A percentile compares a stretch with the other conserved stretches of the same genome.
These are phyloP conservation scores for Trichosanthes cucumerina DNA, from an alignment of 306 rosid species.

Conservation along the genomic window DNA sequence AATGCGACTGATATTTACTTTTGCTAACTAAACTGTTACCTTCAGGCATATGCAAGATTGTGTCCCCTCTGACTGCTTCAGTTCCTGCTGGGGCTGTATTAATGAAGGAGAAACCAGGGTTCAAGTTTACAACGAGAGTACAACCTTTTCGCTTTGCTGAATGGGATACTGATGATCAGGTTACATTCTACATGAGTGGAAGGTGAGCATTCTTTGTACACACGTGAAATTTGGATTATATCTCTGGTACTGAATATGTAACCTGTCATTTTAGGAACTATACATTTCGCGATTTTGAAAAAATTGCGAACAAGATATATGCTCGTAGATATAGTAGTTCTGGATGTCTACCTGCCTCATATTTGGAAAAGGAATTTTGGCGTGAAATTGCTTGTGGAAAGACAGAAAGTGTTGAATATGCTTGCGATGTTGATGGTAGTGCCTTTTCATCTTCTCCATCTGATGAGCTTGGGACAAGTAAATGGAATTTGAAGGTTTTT, in stretches of 20 bases:
- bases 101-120: slow-evolving; percentile 84
- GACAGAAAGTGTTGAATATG: slow-evolving; percentile 94
- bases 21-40: neutral
- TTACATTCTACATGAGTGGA: slow-evolving; percentile 95
- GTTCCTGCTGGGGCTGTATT: slow-evolving; percentile 95
- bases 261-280: slow-evolving; percentile 57
- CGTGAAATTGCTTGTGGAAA: slow-evolving; percentile 84
- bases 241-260: slow-evolving; percentile 21
- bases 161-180: slow-evolving; percentile 91
- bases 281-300: slow-evolving; percentile 83
- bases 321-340: slow-evolving; percentile 75
- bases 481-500: slow-evolving; percentile 88
- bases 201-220: slow-evolving; percentile 35
- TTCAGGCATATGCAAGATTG: slow-evolving; percentile 88
- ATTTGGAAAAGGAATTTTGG: slow-evolving; percentile 96
- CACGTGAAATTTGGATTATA: neutral
- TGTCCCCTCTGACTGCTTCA: slow-evolving; percentile 83
- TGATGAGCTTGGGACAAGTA: slow-evolving; percentile 91
- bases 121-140: slow-evolving; percentile 93
- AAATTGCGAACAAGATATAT: slow-evolving; percentile 91
- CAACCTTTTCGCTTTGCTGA: slow-evolving; percentile 98
- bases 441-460: slow-evolving; percentile 83
- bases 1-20: neutral
- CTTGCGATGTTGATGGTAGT: slow-evolving; percentile 99
- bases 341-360: slow-evolving; percentile 70